Base-by-base conservation (phyloP, 306 rosid species). In the Dalbergia cochinchinensis region DNA sequence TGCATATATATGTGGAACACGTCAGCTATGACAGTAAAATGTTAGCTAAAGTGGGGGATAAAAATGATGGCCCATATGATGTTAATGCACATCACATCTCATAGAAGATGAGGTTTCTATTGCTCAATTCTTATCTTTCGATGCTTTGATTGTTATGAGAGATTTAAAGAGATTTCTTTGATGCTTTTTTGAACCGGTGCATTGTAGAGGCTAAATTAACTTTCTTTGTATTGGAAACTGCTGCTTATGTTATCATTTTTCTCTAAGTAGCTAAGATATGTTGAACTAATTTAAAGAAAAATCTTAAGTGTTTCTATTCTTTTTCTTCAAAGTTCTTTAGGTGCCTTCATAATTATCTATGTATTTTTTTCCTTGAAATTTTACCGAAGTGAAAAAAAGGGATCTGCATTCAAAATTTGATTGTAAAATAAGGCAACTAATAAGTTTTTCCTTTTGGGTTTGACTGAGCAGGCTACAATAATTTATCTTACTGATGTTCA, bases 191-290 rank as follows among this genome's bases (percentile, higher is more conserved):
- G 42, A 59, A 66, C 0, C 87, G 90, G 95, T 87, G 92, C 92
- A n/a, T n/a, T n/a, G n/a, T 91, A 85, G 97, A 97, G 65, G 97
- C 98, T 16, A 97, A 94, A 73, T 89, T 95, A 26, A 94, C 98
- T 59, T 63, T 31, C 2, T 63, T 57, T 9, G 18, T 65, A 11
- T 8, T 22, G 15, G 41, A 35, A 63, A 39, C 8, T 33, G n/a
- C 1, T 37, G 54, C 33, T 58, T 7, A 42, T 22, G 58, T 42
- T 60, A 15, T 16, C 13, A 9, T 26, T 11, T 39, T 58, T 11
- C 16, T 71, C 14, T 8, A 58, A 41, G 31, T 59, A 6, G 53
- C 14, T 13, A 61, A 42, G 15, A 58, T 7, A 3, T 55, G 42
- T 67, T 4, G 11, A 58, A 54, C 6, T 61, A 31, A 31, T 34